A percentile compares a stretch with the other conserved stretches of the same genome.
Conservation (phyloP, 2,329 filamentous ascomycete species). For the Cordyceps farinosa region DNA sequence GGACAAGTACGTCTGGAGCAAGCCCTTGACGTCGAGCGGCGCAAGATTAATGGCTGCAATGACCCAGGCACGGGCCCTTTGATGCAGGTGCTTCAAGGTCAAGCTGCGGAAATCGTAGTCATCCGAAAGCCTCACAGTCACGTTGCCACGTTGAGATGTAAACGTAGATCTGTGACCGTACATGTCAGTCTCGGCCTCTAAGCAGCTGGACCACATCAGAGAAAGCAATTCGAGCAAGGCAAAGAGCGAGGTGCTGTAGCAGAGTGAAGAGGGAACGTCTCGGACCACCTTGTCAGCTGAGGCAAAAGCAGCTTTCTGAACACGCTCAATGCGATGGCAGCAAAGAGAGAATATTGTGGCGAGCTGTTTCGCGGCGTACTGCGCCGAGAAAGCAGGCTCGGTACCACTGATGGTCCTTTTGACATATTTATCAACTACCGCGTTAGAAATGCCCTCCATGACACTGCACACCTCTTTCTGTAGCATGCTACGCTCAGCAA, state of each 20-base stretch:
- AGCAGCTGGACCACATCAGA: slow-evolving; percentile 90
- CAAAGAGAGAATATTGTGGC: slow-evolving; percentile 81
- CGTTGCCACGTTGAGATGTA: slow-evolving; percentile 69
- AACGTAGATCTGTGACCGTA: slow-evolving; percentile 85
- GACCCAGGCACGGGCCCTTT: slow-evolving; percentile 77
- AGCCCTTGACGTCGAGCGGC: slow-evolving; percentile 88
- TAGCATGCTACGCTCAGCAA: slow-evolving; percentile 83
- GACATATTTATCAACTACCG: slow-evolving; percentile 76
- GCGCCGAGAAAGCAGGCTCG: slow-evolving; percentile 78
- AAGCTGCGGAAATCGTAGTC: slow-evolving; percentile 77
- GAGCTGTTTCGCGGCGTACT: slow-evolving; percentile 84
- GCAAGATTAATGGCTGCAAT: slow-evolving; percentile 75
- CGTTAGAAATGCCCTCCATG: slow-evolving; percentile 62
- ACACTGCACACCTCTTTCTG: slow-evolving; percentile 59
- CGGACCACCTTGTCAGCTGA: slow-evolving; percentile 84
- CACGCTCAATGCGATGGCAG: slow-evolving; percentile 88
- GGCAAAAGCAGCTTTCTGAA: slow-evolving; percentile 79
- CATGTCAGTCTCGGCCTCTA: slow-evolving; percentile 90
- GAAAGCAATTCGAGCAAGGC: slow-evolving; percentile 87
- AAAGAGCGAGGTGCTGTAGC: slow-evolving; percentile 86
- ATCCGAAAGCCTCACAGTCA: slow-evolving; percentile 88
- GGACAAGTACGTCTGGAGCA: slow-evolving; percentile 93
- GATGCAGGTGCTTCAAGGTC: slow-evolving; percentile 75
- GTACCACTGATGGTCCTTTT: slow-evolving; percentile 67
- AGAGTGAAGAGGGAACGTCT: slow-evolving; percentile 83